Evolutionary conservation across 1,284 basidiomycete genomes (phyloP).

Genomic region (Leccinum subrobustum): DNA sequence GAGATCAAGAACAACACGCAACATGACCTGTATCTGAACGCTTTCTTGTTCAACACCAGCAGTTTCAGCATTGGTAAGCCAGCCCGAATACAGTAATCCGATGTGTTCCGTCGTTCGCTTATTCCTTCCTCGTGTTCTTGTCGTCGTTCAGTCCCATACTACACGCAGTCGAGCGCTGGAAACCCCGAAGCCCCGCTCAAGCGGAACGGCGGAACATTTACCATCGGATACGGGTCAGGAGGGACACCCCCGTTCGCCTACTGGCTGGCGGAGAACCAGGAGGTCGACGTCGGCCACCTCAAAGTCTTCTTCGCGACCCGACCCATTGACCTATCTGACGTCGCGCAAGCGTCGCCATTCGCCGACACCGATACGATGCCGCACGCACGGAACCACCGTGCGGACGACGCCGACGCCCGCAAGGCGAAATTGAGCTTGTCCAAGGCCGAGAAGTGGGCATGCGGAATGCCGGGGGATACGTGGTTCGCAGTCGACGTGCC

Average conservation of each 20-base stretch:
- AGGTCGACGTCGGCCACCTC: neutral
- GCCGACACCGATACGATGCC: neutral
- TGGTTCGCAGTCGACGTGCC: neutral
- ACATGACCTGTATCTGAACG: slow-evolving; percentile 21
- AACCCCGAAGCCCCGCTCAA: neutral
- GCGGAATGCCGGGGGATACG: neutral
- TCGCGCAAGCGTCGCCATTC: neutral
- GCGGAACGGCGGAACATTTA: neutral
- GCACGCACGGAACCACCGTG: neutral
- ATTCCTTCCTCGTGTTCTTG: neutral
- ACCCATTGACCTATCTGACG: neutral
- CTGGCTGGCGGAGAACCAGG: neutral
- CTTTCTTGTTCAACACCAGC: slow-evolving; percentile 24
- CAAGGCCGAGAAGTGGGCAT: neutral
- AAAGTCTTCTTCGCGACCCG: neutral
- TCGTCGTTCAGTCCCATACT: slow-evolving; percentile 11
- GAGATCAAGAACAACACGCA: slow-evolving; percentile 23
- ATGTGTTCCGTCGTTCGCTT: neutral
- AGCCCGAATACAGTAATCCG: neutral
- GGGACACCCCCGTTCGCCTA: neutral
- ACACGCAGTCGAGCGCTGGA: slow-evolving; percentile 7
- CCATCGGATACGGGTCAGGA: neutral
- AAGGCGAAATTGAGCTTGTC: neutral
- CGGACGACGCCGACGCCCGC: neutral
- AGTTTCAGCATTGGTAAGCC: slow-evolving; percentile 18